Evolutionary conservation across 177 flowering plant genomes (phyloP), one percentile per base, ranked within the genome.

Genomic region (Vitis hybrid): DNA sequence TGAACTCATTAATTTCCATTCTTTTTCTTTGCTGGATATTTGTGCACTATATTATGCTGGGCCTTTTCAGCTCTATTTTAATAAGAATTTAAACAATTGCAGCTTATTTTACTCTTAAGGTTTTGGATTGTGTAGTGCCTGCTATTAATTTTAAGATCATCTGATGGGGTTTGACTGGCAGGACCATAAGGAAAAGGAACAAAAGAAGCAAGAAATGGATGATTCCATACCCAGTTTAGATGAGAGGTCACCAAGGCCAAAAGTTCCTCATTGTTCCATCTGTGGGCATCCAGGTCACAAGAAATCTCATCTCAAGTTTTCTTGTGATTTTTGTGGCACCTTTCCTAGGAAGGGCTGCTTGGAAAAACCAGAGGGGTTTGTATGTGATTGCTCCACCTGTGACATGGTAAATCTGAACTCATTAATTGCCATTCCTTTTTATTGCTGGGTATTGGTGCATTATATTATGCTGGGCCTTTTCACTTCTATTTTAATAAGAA

Each of bases 201-300:
- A 71, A 64, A 85, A 80, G 84, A 96, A 82, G 73, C 79, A 73
- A 10, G 84, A 75, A 51, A 78, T 39, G 45, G 45, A 39, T 39
- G 45, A 39, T 39, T 39, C 51, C 54, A 1, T 54, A 60, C 18
- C 71, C 49, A 56, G 30, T 79, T 73, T 76, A 51, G 74, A 70
- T 69, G 80, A 62, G 57, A 79, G 50, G 66, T 76, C 79, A 19
- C 76, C 71, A 51, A 88, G 76, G 78, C 60, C n/a, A 26, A 90
- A 80, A 76, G 48, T 64, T 52, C 81, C 86, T 60, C 99, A 96
- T 71, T 96, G 99, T 76, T 90, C 97, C 56, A 26, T 83, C 62
- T 96, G 99, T 85, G 98, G 99, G 59, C 98, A 96, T 83, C 98
- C 94, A 4, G 98, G 99, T 57, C 88, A 66, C 82, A 93, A 90